Base-by-base conservation (phyloP, 345 rosid species). In the Cochlearia excelsa region DNA sequence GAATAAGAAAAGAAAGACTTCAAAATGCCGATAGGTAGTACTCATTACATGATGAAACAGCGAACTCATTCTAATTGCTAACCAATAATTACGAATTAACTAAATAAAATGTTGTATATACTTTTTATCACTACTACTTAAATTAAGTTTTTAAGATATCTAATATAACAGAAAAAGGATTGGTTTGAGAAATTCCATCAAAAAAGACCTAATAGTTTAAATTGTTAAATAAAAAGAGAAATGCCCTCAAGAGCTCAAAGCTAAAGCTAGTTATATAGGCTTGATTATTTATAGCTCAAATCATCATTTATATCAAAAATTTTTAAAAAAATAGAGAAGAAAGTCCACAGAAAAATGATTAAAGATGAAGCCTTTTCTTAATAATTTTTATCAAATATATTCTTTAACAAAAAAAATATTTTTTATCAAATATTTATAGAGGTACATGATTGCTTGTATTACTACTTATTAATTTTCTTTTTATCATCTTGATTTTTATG, bases 171-270 rank as follows among this genome's bases (percentile, higher is more conserved):
- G 28, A 6, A 30, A 68, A 68, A 68, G 60, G 43, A 38, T 59
- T 68, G 43, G 55, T 53, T 53, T 30, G 66, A 68, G 49, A 61
- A 46, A 53, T 68, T 68, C 72, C 66, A 68, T 55, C 72, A 10
- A 38, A 29, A 67, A 66, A 68, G 51, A 30, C 44, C 31, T 60
- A 37, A 10, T 59, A 27, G 10, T 68, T 49, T 54, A 8, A 28
- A 41, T 51, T 59, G 3, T 41, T 45, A 45, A 27, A 30, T 44
- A 29, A 38, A 59, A 52, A 52, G 40, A 55, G 43, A 30, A 37
- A 30, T 47, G 49, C 5, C 7, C 9, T 23, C 37, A 5, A 66
- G 31, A 66, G 50, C 27, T 41, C 4, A 49, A 31, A 39, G 56
- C 63, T 66, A 39, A 55, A 16, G 23, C 23, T 16, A 16, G 23